Evolutionary conservation across 768 basidiomycete genomes (phyloP).

Genomic region (Amanita exitialis): DNA sequence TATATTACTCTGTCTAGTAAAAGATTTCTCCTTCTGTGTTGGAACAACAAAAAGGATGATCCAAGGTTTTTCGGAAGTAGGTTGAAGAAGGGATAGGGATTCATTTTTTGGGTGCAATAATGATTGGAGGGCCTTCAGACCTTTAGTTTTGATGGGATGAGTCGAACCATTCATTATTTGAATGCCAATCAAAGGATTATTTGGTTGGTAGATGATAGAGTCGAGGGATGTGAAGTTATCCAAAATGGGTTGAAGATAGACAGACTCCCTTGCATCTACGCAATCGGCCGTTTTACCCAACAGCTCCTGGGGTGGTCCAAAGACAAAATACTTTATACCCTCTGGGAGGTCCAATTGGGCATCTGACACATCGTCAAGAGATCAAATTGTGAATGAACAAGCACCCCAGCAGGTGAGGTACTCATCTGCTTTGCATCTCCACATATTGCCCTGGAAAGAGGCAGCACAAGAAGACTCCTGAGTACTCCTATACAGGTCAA

Average conservation of each 20-base stretch:
- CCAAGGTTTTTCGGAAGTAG: neutral
- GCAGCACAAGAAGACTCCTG: neutral
- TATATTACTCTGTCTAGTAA: neutral
- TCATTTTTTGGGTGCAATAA: neutral
- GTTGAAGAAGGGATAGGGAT: neutral
- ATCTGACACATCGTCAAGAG: neutral
- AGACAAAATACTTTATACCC: no score
- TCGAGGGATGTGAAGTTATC: neutral
- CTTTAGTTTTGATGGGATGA: neutral
- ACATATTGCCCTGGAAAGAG: no score
- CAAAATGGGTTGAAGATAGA: neutral
- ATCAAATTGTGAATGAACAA: neutral
- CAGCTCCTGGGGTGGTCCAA: neutral
- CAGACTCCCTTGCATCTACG: neutral
- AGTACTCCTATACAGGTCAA: neutral
- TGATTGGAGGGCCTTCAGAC: neutral
- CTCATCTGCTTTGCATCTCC: neutral
- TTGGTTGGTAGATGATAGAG: neutral
- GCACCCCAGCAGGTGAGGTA: neutral
- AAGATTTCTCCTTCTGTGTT: neutral
- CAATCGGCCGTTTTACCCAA: neutral
- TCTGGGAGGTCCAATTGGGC: neutral
- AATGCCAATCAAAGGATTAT: neutral
- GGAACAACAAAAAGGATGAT: constrained; percentile 3
- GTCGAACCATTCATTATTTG: neutral